These are phyloP conservation scores for Xylaria multiplex DNA, from an alignment of 2,329 filamentous ascomycete species.

Conservation along the genomic window DNA sequence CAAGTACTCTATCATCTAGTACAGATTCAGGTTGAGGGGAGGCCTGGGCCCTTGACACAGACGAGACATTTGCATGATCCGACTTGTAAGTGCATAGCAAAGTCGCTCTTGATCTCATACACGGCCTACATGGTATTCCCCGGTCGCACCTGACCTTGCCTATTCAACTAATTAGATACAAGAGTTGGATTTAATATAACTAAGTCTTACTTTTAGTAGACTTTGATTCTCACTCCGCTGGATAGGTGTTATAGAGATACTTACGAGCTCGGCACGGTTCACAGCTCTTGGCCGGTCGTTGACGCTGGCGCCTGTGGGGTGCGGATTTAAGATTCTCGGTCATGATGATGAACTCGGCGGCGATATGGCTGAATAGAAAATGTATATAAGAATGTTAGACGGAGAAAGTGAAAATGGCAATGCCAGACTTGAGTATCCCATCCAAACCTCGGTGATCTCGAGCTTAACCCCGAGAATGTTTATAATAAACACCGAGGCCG, in stretches of 20 bases:
- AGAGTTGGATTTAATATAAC: neutral
- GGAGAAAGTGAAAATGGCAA: neutral
- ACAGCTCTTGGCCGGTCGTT: conserved; percentile 38
- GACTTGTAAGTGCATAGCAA: conserved; percentile 35
- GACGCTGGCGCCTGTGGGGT: conserved; percentile 31
- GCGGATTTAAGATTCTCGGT: conserved; percentile 36
- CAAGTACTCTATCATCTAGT: neutral
- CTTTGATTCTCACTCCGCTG: neutral
- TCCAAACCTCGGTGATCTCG: conserved; percentile 3
- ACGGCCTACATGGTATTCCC: conserved; percentile 36
- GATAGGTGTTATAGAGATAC: neutral
- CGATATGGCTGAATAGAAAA: neutral
- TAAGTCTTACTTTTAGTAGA: neutral
- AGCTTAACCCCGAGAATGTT: conserved; percentile 21
- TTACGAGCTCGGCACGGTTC: conserved; percentile 38
- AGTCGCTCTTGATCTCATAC: conserved; percentile 34
- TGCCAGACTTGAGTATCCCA: conserved; percentile 6
- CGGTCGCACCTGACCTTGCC: conserved; percentile 39
- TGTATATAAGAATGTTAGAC: neutral
- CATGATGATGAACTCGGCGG: conserved; percentile 28
- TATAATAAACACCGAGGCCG: conserved; percentile 21
- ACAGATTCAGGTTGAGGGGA: conserved; percentile 7
- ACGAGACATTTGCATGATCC: neutral
- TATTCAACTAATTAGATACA: conserved; percentile 6
- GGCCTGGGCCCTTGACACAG: conserved; percentile 3